Percentiles rank a stretch among this genome's conserved stretches.
Conservation (phyloP, 495 filamentous ascomycete species). For the Daldinia grandis region DNA sequence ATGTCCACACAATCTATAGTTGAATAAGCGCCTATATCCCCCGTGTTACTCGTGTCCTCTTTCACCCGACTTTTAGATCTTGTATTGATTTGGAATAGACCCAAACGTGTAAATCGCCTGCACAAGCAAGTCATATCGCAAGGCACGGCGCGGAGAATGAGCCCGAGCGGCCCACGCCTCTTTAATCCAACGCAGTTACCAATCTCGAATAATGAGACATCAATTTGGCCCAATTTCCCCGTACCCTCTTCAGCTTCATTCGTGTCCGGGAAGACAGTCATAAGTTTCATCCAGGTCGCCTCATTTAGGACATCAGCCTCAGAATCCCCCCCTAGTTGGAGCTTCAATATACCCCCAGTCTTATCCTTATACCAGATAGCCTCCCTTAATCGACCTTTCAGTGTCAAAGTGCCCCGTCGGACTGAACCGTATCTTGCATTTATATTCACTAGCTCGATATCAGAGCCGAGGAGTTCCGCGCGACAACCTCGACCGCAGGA, state of each 20-base stretch:
- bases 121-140: background rate
- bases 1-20: background rate
- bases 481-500: background rate
- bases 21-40: background rate
- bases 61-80: background rate
- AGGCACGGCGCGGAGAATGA: constrained; percentile 4
- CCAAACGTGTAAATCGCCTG: constrained; percentile 3
- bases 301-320: background rate
- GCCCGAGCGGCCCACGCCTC: background rate
- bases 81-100: constrained; percentile 8
- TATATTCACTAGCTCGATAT: constrained; percentile 1
- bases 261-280: background rate
- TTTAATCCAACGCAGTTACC: constrained; percentile 3
- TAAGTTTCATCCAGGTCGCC: background rate
- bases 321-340: background rate
- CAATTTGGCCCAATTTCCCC: background rate
- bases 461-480: background rate
- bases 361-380: background rate
- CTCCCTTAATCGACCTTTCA: constrained; percentile 4
- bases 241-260: background rate
- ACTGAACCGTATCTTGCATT: constrained; percentile 11
- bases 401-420: background rate
- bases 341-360: background rate
- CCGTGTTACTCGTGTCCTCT: background rate
- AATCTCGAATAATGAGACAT: constrained; percentile 13